Evolutionary conservation across 2,329 filamentous ascomycete species (phyloP).

Genomic region (Hypoxylon sp.): DNA sequence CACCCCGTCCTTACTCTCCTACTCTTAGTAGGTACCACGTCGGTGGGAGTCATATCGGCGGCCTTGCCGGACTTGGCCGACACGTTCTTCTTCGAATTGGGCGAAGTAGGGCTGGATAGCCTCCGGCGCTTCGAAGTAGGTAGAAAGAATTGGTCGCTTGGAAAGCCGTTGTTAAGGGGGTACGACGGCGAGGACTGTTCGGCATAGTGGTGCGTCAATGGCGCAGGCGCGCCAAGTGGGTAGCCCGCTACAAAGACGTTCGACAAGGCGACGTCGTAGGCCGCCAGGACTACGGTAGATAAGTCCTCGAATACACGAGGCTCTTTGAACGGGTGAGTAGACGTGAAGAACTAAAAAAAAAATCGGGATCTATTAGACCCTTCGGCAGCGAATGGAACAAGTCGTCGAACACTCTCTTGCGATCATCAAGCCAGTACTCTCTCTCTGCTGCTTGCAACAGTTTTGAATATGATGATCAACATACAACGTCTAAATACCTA

Average conservation of each 20-base stretch:
- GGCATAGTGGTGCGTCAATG: constrained; percentile 51
- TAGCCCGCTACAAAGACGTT: constrained; percentile 56
- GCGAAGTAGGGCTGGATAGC: constrained; percentile 37
- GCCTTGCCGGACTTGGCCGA: constrained; percentile 37
- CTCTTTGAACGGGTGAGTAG: constrained; percentile 17
- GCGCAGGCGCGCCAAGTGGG: constrained; percentile 55
- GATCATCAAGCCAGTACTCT: constrained; percentile 13
- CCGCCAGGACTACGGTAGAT: constrained; percentile 56
- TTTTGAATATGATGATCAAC: constrained; percentile 24
- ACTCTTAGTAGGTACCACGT: constrained; percentile 69
- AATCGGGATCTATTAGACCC: constrained; percentile 24
- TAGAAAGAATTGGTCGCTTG: constrained; percentile 48
- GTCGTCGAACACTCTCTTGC: constrained; percentile 21
- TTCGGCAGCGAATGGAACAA: constrained; percentile 28
- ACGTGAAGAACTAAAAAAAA: constrained; percentile 9
- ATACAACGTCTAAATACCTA: constrained; percentile 15
- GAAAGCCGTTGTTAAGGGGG: constrained; percentile 51
- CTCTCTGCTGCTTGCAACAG: constrained; percentile 15
- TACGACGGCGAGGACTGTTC: constrained; percentile 54
- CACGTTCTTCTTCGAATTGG: constrained; percentile 36
- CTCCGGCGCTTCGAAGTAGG: constrained; percentile 52
- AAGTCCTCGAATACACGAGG: constrained; percentile 47
- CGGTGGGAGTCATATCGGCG: constrained; percentile 47
- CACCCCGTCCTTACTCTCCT: constrained; percentile 92
- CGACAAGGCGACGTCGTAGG: constrained; percentile 53